These are phyloP conservation scores for Gyromitra esculenta DNA, from an alignment of 2,329 filamentous ascomycete species.

Conservation along the genomic window DNA sequence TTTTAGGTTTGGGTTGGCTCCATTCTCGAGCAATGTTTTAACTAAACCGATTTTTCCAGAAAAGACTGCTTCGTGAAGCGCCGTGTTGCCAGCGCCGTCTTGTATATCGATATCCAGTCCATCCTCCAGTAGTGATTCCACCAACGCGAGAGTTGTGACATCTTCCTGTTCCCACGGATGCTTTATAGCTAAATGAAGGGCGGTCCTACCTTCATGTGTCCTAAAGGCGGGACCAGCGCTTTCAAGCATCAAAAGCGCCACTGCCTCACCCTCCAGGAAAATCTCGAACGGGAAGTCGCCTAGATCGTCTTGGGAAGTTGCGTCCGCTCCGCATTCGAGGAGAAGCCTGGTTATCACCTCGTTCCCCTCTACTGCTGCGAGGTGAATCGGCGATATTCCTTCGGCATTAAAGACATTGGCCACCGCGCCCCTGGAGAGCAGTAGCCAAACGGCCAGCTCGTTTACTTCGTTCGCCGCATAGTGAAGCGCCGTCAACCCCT, in stretches of 20 bases:
- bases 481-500: slow-evolving; percentile 1
- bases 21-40: not conserved
- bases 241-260: not conserved
- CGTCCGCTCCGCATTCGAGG: not conserved
- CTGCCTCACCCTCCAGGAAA: not conserved
- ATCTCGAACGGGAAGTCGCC: not conserved
- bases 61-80: not conserved
- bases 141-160: not conserved
- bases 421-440: not conserved
- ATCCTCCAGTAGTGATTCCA: not conserved
- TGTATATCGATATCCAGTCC: not conserved
- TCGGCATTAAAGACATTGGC: not conserved
- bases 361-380: not conserved
- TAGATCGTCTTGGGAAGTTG: not conserved
- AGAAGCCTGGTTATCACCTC: not conserved
- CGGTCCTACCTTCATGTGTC: not conserved
- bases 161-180: not conserved
- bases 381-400: slow-evolving; percentile 4
- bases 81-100: not conserved
- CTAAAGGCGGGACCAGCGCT: not conserved
- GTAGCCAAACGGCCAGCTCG: not conserved
- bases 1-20: not conserved
- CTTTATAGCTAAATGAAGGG: not conserved
- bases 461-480: not conserved
- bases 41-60: not conserved